A percentile compares a stretch with the other conserved stretches of the same genome.
Conservation (phyloP, 2,329 filamentous ascomycete species). For the Claviceps spartinae region DNA sequence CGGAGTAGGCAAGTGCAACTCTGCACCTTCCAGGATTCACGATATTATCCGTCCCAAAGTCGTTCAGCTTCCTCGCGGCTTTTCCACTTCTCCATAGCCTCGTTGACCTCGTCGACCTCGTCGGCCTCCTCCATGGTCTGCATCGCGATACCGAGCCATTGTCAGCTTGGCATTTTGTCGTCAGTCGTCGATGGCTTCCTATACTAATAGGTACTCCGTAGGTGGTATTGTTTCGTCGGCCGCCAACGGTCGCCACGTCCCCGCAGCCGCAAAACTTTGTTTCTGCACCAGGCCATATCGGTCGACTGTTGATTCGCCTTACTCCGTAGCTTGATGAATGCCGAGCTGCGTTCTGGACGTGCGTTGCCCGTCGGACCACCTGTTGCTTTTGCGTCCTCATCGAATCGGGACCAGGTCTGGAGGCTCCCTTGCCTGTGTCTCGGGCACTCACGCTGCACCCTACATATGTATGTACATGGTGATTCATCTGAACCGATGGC, state of each 20-base stretch:
- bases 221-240: not conserved
- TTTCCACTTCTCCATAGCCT: not conserved
- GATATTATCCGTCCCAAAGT: too few species aligned
- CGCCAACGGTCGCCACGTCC: not conserved
- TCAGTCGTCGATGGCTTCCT: not conserved
- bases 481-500: not conserved
- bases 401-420: not conserved
- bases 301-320: not conserved
- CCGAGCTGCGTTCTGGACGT: not conserved
- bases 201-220: too few species aligned
- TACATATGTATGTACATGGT: not conserved
- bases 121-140: not conserved
- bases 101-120: not conserved
- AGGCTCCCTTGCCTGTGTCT: constrained; percentile 5
- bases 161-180: not conserved
- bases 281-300: not conserved
- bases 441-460: constrained; percentile 1
- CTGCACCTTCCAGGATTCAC: too few species aligned
- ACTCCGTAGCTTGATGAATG: not conserved
- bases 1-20: not conserved
- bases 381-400: constrained; percentile 3
- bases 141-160: not conserved
- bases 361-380: not conserved
- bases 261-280: not conserved
- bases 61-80: too few species aligned